Base-by-base conservation (phyloP, 2,329 filamentous ascomycete species). In the Blastomyces emzantsi region DNA sequence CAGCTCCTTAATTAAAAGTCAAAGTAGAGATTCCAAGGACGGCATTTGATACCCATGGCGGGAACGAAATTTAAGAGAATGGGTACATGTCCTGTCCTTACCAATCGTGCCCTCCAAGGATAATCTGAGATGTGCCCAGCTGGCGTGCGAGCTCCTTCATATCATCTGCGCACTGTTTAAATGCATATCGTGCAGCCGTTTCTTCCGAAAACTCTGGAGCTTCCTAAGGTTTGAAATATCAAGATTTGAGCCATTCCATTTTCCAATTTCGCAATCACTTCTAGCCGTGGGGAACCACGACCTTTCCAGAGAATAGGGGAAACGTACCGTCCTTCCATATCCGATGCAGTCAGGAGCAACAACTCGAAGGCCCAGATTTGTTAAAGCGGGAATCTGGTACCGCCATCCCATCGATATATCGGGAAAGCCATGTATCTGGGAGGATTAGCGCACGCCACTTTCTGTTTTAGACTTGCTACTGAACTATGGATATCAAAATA, bases 51-150 rank as follows among this genome's bases (percentile, higher is more conserved):
- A 22, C 36, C 6, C 28, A 19, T 54, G 13, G 5, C 51, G 25
- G 5, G 51, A 33, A 9, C 19, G 51, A 54, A 30, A 30, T 54
- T 54, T 17, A 17, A 59, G 45, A n/a, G 36, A 39, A 39, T 39
- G 1, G 5, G 11, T 45, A 59, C n/a, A 13, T 4, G 22, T 45
- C 3, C 15, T 59, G 33, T 25, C 66, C 62, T 58, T 74, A 78
- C 85, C 93, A 97, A 77, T 97, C 93, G 77, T 97, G 93, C 8
- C 92, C 93, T 59, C 92, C 91, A 17, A 97, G 82, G 63, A 97
- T 87, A 71, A 96, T 88, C 58, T 74, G 79, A 54, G 73, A 78
- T 62, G 80, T 78, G 3, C 79, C 77, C 4, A 87, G 74, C 47
- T 87, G 82, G 64, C 78, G 78, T 7, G 88, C 85, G 30, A 97